phyloP scores from a whole-genome alignment of 768 basidiomycete species.

The Hygrophorus pudorinus region DNA sequence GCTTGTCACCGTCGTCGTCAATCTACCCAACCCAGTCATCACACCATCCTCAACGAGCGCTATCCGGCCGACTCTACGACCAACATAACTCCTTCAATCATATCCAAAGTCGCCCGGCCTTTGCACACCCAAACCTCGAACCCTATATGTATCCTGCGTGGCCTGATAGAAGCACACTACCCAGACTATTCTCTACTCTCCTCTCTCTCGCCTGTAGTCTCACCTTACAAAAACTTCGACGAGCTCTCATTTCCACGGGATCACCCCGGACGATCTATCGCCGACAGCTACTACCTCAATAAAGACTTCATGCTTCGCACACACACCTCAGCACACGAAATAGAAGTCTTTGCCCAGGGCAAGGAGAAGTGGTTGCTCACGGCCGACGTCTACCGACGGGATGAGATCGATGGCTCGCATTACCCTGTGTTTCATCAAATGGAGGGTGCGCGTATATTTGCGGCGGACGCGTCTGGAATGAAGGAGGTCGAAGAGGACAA shows the following conservation, averaged over 20 bases:
- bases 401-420: conserved; percentile 95
- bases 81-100: conserved; percentile 80
- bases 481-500: conserved; percentile 67
- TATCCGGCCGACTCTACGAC: conserved; percentile 73
- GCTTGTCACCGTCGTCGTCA: conserved; percentile 2
- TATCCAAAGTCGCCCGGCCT: conserved; percentile 66
- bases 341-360: conserved; percentile 75
- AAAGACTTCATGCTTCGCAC: conserved; percentile 86
- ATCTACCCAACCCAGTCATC: conserved; percentile 11
- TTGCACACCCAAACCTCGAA: conserved; percentile 73
- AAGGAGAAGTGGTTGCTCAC: conserved; percentile 82
- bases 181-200: conserved; percentile 61
- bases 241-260: conserved; percentile 89
- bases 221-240: conserved; percentile 90
- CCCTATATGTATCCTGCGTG: conserved; percentile 78
- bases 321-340: conserved; percentile 97
- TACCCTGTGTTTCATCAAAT: conserved; percentile 99
- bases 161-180: conserved; percentile 80
- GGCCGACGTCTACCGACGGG: conserved; percentile 94
- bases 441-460: conserved; percentile 84
- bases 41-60: conserved; percentile 51
- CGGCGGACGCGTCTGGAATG: conserved; percentile 44
- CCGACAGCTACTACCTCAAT: conserved; percentile 97
- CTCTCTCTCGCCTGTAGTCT: conserved; percentile 81
- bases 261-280: conserved; percentile 84